Percentiles rank a stretch among this genome's conserved stretches.
phyloP scores from a whole-genome alignment of 164 flowering plant genomes.

The Stephania cephalantha region DNA sequence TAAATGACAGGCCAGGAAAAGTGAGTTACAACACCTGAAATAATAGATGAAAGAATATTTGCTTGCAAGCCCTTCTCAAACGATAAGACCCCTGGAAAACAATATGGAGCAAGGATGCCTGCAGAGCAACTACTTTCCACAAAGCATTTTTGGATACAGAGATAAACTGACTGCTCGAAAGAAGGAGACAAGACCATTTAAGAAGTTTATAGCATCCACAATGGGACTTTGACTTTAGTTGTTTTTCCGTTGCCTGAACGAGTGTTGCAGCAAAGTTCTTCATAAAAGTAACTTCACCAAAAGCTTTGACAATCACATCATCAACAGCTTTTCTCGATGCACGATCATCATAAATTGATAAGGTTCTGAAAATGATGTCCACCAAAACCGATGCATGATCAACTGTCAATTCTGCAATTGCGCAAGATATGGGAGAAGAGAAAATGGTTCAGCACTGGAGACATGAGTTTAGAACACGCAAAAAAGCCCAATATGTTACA shows the following conservation, averaged over 20 bases:
- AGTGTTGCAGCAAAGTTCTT: slow-evolving; percentile 79
- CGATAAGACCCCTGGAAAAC: slow-evolving; percentile 60
- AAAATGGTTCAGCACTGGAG: neutral
- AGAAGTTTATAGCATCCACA: slow-evolving; percentile 69
- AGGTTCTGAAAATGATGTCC: slow-evolving; percentile 63
- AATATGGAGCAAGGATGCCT: slow-evolving; percentile 58
- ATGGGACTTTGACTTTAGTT: slow-evolving; percentile 43
- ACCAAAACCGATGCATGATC: slow-evolving; percentile 63
- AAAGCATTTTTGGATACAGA: slow-evolving; percentile 79
- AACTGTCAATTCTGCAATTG: slow-evolving; percentile 55
- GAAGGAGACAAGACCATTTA: slow-evolving; percentile 80
- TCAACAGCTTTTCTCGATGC: slow-evolving; percentile 83
- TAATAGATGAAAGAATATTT: slow-evolving; percentile 50
- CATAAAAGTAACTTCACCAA: slow-evolving; percentile 55
- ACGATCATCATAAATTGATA: slow-evolving; percentile 68
- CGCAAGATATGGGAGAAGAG: neutral
- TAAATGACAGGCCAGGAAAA: neutral
- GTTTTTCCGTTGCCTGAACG: slow-evolving; percentile 80
- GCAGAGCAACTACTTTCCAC: slow-evolving; percentile 57
- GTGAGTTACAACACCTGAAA: slow-evolving; percentile 44
- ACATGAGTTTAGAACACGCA: neutral
- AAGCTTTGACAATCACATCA: slow-evolving; percentile 49
- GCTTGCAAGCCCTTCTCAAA: slow-evolving; percentile 59
- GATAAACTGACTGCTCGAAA: slow-evolving; percentile 60
- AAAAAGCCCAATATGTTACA: neutral